Evolutionary conservation across 1,139 yeast species (phyloP).

Genomic region (Blastobotrys malaysiensis): DNA sequence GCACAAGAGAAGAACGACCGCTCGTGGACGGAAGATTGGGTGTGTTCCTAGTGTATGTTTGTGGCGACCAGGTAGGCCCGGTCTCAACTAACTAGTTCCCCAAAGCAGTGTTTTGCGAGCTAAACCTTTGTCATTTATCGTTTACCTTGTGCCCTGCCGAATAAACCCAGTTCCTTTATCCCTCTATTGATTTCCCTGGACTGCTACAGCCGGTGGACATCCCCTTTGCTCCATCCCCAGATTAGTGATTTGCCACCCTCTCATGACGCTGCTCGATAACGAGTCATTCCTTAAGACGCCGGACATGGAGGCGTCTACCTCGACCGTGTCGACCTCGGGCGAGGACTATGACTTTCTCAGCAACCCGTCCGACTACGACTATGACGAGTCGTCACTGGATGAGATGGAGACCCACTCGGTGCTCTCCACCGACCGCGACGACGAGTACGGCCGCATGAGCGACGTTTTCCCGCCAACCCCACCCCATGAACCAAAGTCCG

Average conservation of each 20-base stretch:
- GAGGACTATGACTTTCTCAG: conserved; percentile 16
- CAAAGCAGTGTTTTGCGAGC: background rate
- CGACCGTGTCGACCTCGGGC: conserved; percentile 2
- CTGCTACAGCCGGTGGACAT: too few species aligned
- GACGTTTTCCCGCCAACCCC: conserved; percentile 5
- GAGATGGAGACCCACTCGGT: conserved; percentile 6
- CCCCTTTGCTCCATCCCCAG: background rate
- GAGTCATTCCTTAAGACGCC: background rate
- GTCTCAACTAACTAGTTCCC: background rate
- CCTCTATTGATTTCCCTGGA: background rate
- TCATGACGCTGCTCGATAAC: background rate
- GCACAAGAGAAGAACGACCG: too few species aligned
- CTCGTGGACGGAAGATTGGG: too few species aligned
- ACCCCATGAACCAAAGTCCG: background rate
- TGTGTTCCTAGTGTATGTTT: background rate
- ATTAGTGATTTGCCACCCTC: background rate
- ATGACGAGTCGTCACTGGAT: conserved; percentile 2
- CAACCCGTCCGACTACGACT: conserved; percentile 16
- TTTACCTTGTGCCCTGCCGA: background rate
- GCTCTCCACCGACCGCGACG: conserved; percentile 6
- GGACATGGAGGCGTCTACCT: background rate
- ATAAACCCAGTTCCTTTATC: background rate
- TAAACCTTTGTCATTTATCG: background rate
- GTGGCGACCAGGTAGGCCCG: background rate
- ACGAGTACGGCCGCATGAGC: conserved; percentile 4